Evolutionary conservation across 352 stramenopile genomes (phyloP), one percentile per base, ranked within the genome.

Genomic region (Phytopythium ostracodes): DNA sequence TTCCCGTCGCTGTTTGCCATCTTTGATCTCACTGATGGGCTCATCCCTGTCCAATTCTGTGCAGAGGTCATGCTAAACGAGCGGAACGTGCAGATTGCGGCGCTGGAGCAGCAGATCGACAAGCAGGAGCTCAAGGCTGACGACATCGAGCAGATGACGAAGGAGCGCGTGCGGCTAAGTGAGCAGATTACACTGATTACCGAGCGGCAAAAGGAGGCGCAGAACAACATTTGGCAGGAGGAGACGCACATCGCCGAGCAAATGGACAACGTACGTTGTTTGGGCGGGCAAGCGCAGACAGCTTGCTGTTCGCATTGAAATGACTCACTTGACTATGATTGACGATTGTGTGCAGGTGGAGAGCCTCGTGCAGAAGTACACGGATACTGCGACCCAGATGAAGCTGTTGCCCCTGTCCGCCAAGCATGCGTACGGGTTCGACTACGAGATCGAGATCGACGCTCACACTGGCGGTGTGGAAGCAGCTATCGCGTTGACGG

Each of bases 401-500:
- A 92, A 97, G 63, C 75, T 98, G 25, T 58, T 98, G 59, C 93
- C 92, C 4, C 49, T 75, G 40, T 81, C 84, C 44, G 89, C 88
- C 1, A 95, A 96, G 51, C 90, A 98, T 68, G 77, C 84, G 27
- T 63, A 80, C 22, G 79, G 82, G 1, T 72, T 91, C 18, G 79
- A 97, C 68, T 95, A 88, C 47, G 69, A 72, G 33, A 86, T 96
- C 24, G 72, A 78, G 36, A 73, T 93, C 35, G 79, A 95, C 59
- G 73, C 75, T 12, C 66, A 81, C 38, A 73, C 81, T 15, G 79
- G 85, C 11, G 82, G 81, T n/a, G 74, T 88, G 11, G 65, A 78
- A 22, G 79, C 79, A 10, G 78, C 87, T 7, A 64, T 76, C 50
- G 68, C 80, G 31, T 53, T 94, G 9, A 86, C 71, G 17, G 52